phyloP scores from a whole-genome alignment of 768 basidiomycete genomes.

The Naematelia aurantialba region DNA sequence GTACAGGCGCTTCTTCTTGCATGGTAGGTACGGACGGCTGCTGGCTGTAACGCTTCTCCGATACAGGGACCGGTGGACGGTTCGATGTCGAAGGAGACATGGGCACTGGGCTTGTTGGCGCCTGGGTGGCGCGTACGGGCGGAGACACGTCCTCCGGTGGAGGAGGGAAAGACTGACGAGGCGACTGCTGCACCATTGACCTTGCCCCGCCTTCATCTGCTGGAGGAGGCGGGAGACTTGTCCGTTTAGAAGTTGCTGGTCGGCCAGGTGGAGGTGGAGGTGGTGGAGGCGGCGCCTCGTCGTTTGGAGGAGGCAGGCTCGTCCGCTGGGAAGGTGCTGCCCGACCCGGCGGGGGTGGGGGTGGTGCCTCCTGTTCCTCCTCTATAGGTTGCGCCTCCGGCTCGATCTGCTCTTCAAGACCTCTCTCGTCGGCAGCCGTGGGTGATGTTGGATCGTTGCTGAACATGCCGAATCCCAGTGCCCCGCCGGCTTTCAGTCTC shows the following conservation, averaged over 20 bases:
- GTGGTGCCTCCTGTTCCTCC: slow-evolving; percentile 21
- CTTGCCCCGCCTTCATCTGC: slow-evolving; percentile 55
- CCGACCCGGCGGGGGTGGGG: slow-evolving; percentile 41
- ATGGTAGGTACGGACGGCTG: not conserved
- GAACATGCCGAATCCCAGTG: slow-evolving; percentile 61
- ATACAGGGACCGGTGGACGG: slow-evolving; percentile 23
- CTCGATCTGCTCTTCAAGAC: slow-evolving; percentile 18
- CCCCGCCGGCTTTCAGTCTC: slow-evolving; percentile 59
- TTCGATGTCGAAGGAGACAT: slow-evolving; percentile 12
- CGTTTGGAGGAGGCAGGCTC: slow-evolving; percentile 25
- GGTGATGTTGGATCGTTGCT: slow-evolving; percentile 22
- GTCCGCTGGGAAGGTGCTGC: no score
- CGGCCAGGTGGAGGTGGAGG: slow-evolving; percentile 53
- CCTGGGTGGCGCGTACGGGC: slow-evolving; percentile 8
- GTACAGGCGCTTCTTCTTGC: not conserved
- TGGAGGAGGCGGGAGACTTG: slow-evolving; percentile 54
- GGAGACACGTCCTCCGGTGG: slow-evolving; percentile 25
- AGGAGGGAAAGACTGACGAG: not conserved
- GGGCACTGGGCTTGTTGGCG: slow-evolving; percentile 7
- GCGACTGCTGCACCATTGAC: not conserved
- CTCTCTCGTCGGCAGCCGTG: slow-evolving; percentile 7
- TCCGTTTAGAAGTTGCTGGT: not conserved
- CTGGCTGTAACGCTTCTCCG: slow-evolving; percentile 20
- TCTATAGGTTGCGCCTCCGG: slow-evolving; percentile 10
- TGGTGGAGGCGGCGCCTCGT: slow-evolving; percentile 57